Percentiles rank a stretch among this genome's conserved stretches.
Evolutionary conservation across 805 yeast species (phyloP).

Genomic region (Myxozyma monticola): DNA sequence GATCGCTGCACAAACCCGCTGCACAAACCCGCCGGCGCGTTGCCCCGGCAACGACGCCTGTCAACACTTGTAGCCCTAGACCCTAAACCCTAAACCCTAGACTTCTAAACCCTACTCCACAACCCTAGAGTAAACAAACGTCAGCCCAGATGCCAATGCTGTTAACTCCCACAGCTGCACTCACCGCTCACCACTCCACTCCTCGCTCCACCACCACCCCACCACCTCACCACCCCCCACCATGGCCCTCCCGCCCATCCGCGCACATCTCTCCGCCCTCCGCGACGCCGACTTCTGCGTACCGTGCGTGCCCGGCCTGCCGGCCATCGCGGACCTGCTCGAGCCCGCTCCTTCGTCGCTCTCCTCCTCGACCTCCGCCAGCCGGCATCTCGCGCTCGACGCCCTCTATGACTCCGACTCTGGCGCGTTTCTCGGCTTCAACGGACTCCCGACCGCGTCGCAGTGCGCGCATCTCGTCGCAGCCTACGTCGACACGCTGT

Average conservation of each 20-base stretch:
- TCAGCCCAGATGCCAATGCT: no score
- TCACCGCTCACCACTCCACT: no score
- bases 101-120: no score
- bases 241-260: neutral
- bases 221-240: neutral
- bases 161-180: no score
- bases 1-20: no score
- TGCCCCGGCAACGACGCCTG: no score
- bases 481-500: slow-evolving; percentile 28
- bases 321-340: neutral
- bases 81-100: no score
- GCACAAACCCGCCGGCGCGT: no score
- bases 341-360: neutral
- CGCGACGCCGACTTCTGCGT: neutral
- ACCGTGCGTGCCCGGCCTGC: neutral
- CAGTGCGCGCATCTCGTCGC: slow-evolving; percentile 19
- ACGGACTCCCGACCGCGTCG: slow-evolving; percentile 25
- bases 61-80: no score
- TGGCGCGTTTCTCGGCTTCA: slow-evolving; percentile 23
- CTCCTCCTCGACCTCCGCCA: neutral
- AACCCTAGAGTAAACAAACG: no score
- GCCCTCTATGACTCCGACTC: slow-evolving; percentile 22
- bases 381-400: slow-evolving; percentile 6
- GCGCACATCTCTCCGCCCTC: neutral
- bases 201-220: no score